Evolutionary conservation across 2,329 filamentous ascomycete genomes (phyloP).

Genomic region (Leptographium radiaticola): DNA sequence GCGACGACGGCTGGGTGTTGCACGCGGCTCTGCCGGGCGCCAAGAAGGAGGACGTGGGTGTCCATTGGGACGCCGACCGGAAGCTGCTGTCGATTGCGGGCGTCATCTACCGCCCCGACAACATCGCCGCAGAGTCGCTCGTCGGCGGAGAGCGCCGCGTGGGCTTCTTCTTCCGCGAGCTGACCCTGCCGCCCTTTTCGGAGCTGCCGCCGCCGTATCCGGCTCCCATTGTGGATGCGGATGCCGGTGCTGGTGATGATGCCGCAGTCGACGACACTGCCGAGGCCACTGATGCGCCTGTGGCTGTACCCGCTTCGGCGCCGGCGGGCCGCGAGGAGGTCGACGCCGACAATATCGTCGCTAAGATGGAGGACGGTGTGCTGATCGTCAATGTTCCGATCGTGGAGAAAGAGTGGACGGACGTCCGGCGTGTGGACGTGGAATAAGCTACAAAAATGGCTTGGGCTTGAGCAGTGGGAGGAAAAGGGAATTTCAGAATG

Average conservation of each 20-base stretch:
- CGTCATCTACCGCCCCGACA: slow-evolving; percentile 58
- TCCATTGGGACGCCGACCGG: slow-evolving; percentile 63
- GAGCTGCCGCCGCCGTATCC: neutral
- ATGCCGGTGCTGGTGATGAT: slow-evolving; percentile 20
- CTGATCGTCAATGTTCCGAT: slow-evolving; percentile 68
- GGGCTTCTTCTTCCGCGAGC: slow-evolving; percentile 59
- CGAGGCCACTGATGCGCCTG: slow-evolving; percentile 14
- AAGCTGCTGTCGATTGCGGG: slow-evolving; percentile 54
- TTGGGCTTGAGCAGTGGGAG: too few species aligned
- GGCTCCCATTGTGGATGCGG: neutral
- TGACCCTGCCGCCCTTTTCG: slow-evolving; percentile 41
- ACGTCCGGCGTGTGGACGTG: slow-evolving; percentile 47
- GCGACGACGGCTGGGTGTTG: slow-evolving; percentile 46
- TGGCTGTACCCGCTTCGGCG: slow-evolving; percentile 27
- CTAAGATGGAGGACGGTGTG: slow-evolving; percentile 68
- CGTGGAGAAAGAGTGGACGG: slow-evolving; percentile 51
- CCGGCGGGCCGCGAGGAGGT: slow-evolving; percentile 42
- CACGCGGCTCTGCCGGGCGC: slow-evolving; percentile 65
- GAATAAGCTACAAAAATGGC: neutral
- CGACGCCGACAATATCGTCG: slow-evolving; percentile 54
- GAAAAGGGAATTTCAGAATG: too few species aligned
- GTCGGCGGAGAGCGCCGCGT: slow-evolving; percentile 54
- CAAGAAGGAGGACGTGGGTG: slow-evolving; percentile 55
- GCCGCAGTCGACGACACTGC: neutral
- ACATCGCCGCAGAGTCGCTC: slow-evolving; percentile 54